Evolutionary conservation across 169 alveolate species (phyloP), one percentile per base, ranked within the genome.

Genomic region (Neospora caninum): DNA sequence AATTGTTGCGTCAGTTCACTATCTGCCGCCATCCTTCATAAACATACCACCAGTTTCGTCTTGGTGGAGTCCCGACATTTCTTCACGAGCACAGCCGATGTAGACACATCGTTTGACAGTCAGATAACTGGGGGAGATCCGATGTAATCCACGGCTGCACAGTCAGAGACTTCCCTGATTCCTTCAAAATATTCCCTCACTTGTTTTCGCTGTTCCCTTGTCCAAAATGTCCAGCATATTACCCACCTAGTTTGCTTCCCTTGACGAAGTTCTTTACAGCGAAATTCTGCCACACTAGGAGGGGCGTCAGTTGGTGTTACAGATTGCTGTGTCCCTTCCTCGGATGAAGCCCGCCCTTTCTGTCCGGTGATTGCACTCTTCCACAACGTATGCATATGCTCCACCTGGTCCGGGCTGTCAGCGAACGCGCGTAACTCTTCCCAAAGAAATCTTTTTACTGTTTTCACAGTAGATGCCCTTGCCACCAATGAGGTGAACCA

Each of bases 401-500:
- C 58, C 38, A 6, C 82, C 78, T 73, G 88, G 0, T 53, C 64
- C 41, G 38, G n/a, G 39, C 92, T 54, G 36, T 36, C 67, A 20
- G 54, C 41, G 80, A 69, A 88, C 41, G 36, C 53, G 38, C 95
- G 78, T 78, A 95, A 22, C 36, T 91, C 97, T 20, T 70, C 36
- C 64, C 95, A 86, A 20, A 96, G 39, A 10, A 45, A 0, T 54
- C 69, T 80, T n/a, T 69, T 91, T 31, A 94, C 20, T 20, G 43
- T 31, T 43, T 83, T 93, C 49, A 94, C 29, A 38, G 95, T 95
- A 39, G 94, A 39, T 22, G 93, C 91, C 39, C 94, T 69, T 22
- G 97, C 95, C 27, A 96, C 97, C 41, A 93, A 95, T 4, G 97
- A 84, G n/a, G 97, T 95, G 82, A 91, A 96, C 97, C 97, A 96